Base-by-base conservation (phyloP, 2,329 filamentous ascomycete genomes). In the Bretziella fagacearum region DNA sequence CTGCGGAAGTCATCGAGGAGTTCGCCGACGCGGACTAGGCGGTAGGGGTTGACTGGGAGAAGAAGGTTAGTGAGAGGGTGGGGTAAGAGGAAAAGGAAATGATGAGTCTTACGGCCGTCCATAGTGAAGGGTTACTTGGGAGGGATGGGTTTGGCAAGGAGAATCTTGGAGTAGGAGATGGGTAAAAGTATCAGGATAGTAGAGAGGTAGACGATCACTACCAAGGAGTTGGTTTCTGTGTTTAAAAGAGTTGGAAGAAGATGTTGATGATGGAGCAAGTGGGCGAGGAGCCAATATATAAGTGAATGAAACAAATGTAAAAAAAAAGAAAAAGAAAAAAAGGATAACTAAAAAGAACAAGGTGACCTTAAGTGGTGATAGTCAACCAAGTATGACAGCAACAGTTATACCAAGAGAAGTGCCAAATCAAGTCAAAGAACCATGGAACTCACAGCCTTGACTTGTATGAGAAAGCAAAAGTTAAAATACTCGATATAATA, bases 1-100 rank as follows among this genome's bases (percentile, higher is more conserved):
- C 63, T 70, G 52, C 68, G 70, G 59, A 80, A 79, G 58, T 79
- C 75, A 52, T 67, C 63, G 33, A 79, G 68, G 42, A 79, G 61
- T 54, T 79, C 70, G 58, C 72, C 74, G 56, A 79, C 75, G 53
- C 76, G 71, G 47, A 63, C 65, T 54, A 66, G 69, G 54, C 76
- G 69, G 57, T 65, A 73, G 39, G 73, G 66, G 62, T 80, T 79
- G 50, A 76, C 75, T 80, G 54, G 25, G n/a, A 33, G 17, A 6
- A 15, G 13, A n/a, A n/a, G 13, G 30, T 33, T 33, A 15, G 30
- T 33, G 30, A 6, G 13, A n/a, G 17, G 13, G 5, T 33, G 13
- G 5, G 13, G 41, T n/a, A 46, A 26, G 30, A 8, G 29, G 35
- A 33, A 27, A 35, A 43, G 25, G 37, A 33, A 39, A 15, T 22